Evolutionary conservation across 768 basidiomycete species (phyloP), one percentile per base, ranked within the genome.

Genomic region (Boletus pseudo-olivaceus): DNA sequence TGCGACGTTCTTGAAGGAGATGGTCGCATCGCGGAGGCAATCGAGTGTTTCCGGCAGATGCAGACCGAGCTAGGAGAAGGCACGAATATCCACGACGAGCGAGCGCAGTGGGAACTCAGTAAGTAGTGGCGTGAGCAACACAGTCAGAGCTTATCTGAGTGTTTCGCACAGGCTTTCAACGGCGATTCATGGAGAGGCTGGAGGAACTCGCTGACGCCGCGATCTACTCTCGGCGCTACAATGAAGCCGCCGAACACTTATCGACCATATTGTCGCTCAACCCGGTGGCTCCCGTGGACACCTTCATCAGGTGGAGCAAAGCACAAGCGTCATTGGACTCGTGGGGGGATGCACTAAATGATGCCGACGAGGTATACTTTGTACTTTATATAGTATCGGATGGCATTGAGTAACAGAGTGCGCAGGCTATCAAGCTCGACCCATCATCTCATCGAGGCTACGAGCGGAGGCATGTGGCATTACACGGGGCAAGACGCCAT

Each of bases 41-140:
- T 58, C 19, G 1, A 20, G 14, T 54, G 34, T 37, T 51, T 60
- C 9, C 46, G 32, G 26, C 48, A 32, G 15, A 42, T 60, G 46
- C 40, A 45, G 19, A 12, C 4, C 1, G 41, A 47, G 5, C 38
- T 17, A 7, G 19, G 19, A 6, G 27, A 8, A 5, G 46, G 26
- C 9, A 5, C 17, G 7, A 7, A 1, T n/a, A 1, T 12, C 26
- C 20, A 35, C 9, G 26, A 30, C 1, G 53, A 49, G 9, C 49
- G 9, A 9, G 7, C 15, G 1, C 39, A 35, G 4, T 61, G 58
- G 58, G 59, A 53, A 19, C 15, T 10, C 6, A n/a, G 57, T 60
- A 15, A 2, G 59, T 47, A 7, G 3, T 6, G 7, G 1, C 6
- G 0, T 1, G 1, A 5, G 9, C 17, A 3, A 56, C 19, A 4